A percentile compares a stretch with the other conserved stretches of the same genome.
Evolutionary conservation across 805 yeast species (phyloP).

Genomic region (Myxozyma vanderwaltii): DNA sequence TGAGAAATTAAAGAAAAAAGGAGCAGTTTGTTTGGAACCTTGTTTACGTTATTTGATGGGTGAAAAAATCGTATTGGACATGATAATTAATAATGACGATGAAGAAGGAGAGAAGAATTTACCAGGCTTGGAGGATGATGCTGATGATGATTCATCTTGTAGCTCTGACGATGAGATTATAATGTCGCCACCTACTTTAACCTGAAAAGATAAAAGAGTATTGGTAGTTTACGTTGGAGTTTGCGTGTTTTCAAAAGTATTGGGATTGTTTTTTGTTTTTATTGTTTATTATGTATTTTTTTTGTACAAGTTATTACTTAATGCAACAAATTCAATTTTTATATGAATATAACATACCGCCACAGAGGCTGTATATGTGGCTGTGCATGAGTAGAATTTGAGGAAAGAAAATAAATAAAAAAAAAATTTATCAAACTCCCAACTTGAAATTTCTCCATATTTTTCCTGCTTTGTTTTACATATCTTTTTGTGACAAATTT

Average conservation of each 20-base stretch:
- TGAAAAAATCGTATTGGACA: slow-evolving; percentile 47
- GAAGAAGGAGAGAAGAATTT: not conserved
- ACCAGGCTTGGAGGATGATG: slow-evolving; percentile 6
- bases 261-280: too few species aligned
- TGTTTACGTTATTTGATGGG: slow-evolving; percentile 79
- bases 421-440: slow-evolving; percentile 2
- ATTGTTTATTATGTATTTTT: too few species aligned
- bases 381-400: too few species aligned
- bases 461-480: not conserved
- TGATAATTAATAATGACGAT: not conserved
- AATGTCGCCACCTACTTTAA: slow-evolving; percentile 22
- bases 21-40: slow-evolving; percentile 75
- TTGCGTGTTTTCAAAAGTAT: too few species aligned
- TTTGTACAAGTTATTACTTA: too few species aligned
- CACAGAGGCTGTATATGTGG: too few species aligned
- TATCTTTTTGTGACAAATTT: too few species aligned
- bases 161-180: slow-evolving; percentile 27
- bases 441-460: not conserved
- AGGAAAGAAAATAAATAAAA: not conserved
- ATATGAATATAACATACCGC: too few species aligned
- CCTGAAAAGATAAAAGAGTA: too few species aligned
- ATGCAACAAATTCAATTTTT: too few species aligned
- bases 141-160: slow-evolving; percentile 5
- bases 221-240: too few species aligned
- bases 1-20: slow-evolving; percentile 55